Percentiles rank a stretch among this genome's conserved stretches.
Evolutionary conservation across 2,329 filamentous ascomycete genomes (phyloP).

Genomic region (Epichloe baconii): DNA sequence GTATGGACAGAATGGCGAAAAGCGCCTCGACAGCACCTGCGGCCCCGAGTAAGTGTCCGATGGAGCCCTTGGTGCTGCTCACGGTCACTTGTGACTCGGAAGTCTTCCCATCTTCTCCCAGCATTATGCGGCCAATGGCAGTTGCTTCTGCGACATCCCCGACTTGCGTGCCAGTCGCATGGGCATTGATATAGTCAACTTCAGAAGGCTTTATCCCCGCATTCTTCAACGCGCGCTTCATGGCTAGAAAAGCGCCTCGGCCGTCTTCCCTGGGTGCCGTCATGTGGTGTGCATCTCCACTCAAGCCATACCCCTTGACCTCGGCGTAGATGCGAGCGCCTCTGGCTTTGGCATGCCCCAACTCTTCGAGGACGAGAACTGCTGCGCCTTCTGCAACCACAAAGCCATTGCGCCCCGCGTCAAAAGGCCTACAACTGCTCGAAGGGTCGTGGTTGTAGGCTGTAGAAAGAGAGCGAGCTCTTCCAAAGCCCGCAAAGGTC

Average conservation of each 20-base stretch:
- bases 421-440: slow-evolving; percentile 75
- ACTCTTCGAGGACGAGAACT: slow-evolving; percentile 75
- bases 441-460: slow-evolving; percentile 61
- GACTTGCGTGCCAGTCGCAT: slow-evolving; percentile 77
- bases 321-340: slow-evolving; percentile 81
- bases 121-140: slow-evolving; percentile 67
- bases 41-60: slow-evolving; percentile 84
- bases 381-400: slow-evolving; percentile 89
- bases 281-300: slow-evolving; percentile 85
- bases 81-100: slow-evolving; percentile 57
- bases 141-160: slow-evolving; percentile 81
- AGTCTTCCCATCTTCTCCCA: slow-evolving; percentile 54
- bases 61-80: slow-evolving; percentile 86
- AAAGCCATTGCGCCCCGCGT: slow-evolving; percentile 66
- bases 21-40: slow-evolving; percentile 84
- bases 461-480: slow-evolving; percentile 75
- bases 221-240: slow-evolving; percentile 69
- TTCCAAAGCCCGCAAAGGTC: slow-evolving; percentile 80
- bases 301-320: slow-evolving; percentile 76
- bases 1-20: slow-evolving; percentile 67
- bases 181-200: slow-evolving; percentile 90
- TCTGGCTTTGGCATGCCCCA: slow-evolving; percentile 71
- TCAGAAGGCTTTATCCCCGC: slow-evolving; percentile 53
- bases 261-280: slow-evolving; percentile 80
- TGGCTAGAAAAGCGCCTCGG: slow-evolving; percentile 66